A percentile compares a stretch with the other conserved stretches of the same genome.
These are phyloP conservation scores for Puccinia hordei DNA, from an alignment of 1,284 basidiomycete species.

Conservation along the genomic window DNA sequence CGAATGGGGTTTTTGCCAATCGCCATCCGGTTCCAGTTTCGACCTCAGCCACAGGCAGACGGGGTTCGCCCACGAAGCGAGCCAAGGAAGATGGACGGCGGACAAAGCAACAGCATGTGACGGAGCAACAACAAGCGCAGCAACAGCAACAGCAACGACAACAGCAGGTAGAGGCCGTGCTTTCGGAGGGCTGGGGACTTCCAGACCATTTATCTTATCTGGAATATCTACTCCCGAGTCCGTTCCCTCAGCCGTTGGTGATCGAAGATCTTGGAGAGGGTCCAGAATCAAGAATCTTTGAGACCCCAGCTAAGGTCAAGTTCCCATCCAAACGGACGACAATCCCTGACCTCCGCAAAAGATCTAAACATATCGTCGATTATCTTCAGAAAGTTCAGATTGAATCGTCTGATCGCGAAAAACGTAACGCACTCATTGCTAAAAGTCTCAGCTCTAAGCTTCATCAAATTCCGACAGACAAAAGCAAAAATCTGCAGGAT, in stretches of 20 bases:
- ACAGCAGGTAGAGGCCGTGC: slow-evolving; percentile 65
- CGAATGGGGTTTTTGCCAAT: not conserved
- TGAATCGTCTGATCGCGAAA: slow-evolving; percentile 60
- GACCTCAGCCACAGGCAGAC: not conserved
- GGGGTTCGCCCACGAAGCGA: slow-evolving; percentile 37
- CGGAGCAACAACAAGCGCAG: not conserved
- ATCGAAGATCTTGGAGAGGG: slow-evolving; percentile 62
- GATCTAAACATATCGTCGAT: slow-evolving; percentile 84
- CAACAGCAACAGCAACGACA: slow-evolving; percentile 16
- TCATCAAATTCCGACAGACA: slow-evolving; percentile 32
- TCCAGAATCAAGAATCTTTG: slow-evolving; percentile 60
- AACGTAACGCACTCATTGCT: slow-evolving; percentile 63
- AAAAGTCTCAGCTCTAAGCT: slow-evolving; percentile 74
- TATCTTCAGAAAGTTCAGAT: slow-evolving; percentile 67
- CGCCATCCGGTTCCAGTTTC: not conserved
- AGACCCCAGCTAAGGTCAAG: slow-evolving; percentile 85
- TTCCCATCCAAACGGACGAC: slow-evolving; percentile 94
- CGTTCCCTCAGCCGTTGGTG: slow-evolving; percentile 73
- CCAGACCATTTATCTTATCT: slow-evolving; percentile 92
- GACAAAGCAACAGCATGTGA: slow-evolving; percentile 6
- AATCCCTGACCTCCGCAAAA: slow-evolving; percentile 93
- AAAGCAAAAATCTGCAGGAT: not conserved
- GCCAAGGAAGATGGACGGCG: slow-evolving; percentile 20
- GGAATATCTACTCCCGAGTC: slow-evolving; percentile 76
- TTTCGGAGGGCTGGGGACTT: slow-evolving; percentile 73